These are phyloP conservation scores for Marchantia paleacea DNA, from an alignment of 225 moss, liverwort and hornwort species.

Conservation along the genomic window DNA sequence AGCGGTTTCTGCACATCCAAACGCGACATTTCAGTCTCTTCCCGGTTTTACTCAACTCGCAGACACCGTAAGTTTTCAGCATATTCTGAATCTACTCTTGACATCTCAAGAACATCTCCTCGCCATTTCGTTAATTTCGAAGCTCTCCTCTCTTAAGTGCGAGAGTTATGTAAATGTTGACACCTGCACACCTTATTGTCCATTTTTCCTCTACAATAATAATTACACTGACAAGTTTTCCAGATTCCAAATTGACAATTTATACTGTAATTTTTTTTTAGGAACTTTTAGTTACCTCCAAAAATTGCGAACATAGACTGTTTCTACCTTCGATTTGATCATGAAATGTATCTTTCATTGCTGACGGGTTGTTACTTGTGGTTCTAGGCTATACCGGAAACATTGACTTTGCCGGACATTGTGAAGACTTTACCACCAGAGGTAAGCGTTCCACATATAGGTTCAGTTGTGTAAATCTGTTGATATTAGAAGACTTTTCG, in stretches of 20 bases:
- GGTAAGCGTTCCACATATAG: conserved; percentile 24
- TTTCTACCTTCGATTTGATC: neutral
- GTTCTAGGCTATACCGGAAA: conserved; percentile 43
- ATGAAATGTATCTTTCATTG: neutral
- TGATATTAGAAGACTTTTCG: too few species aligned
- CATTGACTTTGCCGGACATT: conserved; percentile 53
- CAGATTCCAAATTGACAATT: neutral
- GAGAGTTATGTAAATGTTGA: neutral
- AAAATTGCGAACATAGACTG: conserved; percentile 23
- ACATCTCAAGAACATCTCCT: too few species aligned
- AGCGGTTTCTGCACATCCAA: conserved; percentile 54
- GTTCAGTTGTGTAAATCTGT: neutral
- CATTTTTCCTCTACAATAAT: too few species aligned
- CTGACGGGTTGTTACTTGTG: neutral
- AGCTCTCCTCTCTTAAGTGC: neutral
- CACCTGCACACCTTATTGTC: too few species aligned
- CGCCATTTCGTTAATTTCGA: too few species aligned
- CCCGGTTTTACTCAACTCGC: conserved; percentile 78
- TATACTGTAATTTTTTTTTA: neutral
- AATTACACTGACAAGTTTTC: too few species aligned
- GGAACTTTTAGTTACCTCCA: neutral
- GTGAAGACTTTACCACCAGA: conserved; percentile 72
- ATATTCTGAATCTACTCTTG: neutral
- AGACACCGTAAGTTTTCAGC: conserved; percentile 49
- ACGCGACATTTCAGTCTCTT: conserved; percentile 42